Evolutionary conservation across 768 basidiomycete genomes (phyloP).

Genomic region (Trametes elegans): DNA sequence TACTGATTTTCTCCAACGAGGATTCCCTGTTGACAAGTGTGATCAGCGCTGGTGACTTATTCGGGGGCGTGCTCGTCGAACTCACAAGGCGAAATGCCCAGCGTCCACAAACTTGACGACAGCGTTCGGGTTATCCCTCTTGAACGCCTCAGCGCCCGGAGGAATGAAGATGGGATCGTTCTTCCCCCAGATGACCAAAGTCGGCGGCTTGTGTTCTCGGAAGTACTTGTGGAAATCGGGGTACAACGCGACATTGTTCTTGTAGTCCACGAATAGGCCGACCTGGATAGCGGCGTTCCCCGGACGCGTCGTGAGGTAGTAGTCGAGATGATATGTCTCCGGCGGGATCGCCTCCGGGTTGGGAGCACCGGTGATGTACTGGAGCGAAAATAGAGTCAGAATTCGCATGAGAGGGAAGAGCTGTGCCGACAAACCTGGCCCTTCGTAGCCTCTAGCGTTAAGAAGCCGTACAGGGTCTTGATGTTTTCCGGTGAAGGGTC

Average conservation of each 20-base stretch:
- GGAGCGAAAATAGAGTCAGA: not conserved
- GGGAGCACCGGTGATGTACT: conserved; percentile 40
- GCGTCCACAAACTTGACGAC: conserved; percentile 41
- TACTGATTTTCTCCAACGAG: not conserved
- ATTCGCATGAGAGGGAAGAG: not conserved
- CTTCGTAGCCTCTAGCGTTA: conserved; percentile 35
- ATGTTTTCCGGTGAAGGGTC: conserved; percentile 29
- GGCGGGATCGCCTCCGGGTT: conserved; percentile 36
- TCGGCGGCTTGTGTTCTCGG: conserved; percentile 35
- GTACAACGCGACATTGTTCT: conserved; percentile 42
- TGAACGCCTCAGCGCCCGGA: conserved; percentile 44
- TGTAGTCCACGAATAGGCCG: conserved; percentile 41
- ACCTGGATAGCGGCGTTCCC: conserved; percentile 44
- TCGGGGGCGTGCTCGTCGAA: too few species aligned
- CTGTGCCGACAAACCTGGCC: conserved; percentile 25
- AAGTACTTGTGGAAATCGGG: conserved; percentile 46
- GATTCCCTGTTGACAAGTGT: not conserved
- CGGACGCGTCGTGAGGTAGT: conserved; percentile 37
- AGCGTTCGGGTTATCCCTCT: conserved; percentile 35
- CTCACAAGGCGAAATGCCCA: conserved; percentile 44
- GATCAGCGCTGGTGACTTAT: too few species aligned
- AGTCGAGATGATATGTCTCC: conserved; percentile 43
- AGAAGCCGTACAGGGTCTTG: conserved; percentile 24
- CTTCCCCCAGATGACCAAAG: conserved; percentile 49
- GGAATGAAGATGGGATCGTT: conserved; percentile 44